Conservation (phyloP, 2,329 filamentous ascomycete genomes). For the Dactylonectria estremocensis region DNA sequence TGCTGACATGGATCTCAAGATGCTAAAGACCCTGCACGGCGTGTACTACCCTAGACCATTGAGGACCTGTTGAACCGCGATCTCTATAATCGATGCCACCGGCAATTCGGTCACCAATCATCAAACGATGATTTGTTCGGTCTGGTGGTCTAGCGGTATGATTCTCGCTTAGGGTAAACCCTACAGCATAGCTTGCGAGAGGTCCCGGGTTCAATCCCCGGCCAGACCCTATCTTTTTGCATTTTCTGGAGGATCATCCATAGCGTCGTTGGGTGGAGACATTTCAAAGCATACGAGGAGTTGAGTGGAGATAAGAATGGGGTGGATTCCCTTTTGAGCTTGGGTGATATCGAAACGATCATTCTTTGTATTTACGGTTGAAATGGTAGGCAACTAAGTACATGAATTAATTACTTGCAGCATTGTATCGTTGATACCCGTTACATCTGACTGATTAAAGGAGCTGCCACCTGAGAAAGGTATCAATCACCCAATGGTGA, state of each 20-base stretch:
- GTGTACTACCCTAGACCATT: neutral
- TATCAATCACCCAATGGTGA: neutral
- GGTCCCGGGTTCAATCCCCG: constrained; percentile 61
- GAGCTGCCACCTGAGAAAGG: neutral
- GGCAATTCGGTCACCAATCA: neutral
- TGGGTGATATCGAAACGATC: no score
- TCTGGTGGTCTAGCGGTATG: constrained; percentile 52
- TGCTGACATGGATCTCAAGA: no score
- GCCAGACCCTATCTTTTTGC: constrained; percentile 54
- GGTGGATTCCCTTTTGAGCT: no score
- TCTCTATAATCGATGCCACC: neutral
- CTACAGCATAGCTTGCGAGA: constrained; percentile 48
- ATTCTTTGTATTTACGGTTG: no score
- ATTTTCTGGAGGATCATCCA: neutral
- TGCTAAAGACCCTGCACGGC: no score
- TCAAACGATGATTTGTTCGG: constrained; percentile 21
- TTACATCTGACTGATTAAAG: neutral
- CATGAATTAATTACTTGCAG: no score
- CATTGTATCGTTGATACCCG: no score
- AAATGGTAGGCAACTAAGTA: no score
- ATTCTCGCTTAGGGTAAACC: constrained; percentile 52
- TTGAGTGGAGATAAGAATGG: no score
- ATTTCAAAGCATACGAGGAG: neutral
- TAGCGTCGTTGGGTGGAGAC: neutral
- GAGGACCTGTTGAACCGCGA: neutral